Evolutionary conservation across 2,329 filamentous ascomycete genomes (phyloP), one percentile per base, ranked within the genome.

Genomic region (Dryadomyces quercus-mongolicae): DNA sequence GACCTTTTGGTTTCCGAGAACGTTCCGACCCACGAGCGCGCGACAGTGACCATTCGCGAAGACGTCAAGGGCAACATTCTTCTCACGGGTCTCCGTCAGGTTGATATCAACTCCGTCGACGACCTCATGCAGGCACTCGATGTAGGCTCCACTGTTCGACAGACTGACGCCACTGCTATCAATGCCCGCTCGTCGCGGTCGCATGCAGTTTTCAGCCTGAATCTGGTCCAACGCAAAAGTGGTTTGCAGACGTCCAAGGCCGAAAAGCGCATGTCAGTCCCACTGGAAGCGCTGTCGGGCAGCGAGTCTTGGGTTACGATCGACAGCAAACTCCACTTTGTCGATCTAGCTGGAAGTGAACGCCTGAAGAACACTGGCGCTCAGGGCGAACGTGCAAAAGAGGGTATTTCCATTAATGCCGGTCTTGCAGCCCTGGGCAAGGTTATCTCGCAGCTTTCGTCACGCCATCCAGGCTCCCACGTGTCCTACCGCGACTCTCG

Each of bases 401-500:
- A 98, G 69, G 93, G 93, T 62, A 98, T 98, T 57, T 95, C 92
- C 13, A 98, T 98, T 74, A 98, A 98, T 64, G 93, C 88, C 43
- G 93, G 93, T 56, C 80, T 98, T 57, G 93, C 93, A 51, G 92
- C 91, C 57, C 75, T 98, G 25, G 93, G 93, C 66, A 98, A 98
- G 69, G 93, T 98, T 68, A 98, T 98, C 64, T 95, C 93, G 38
- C 93, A 98, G 70, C 78, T 98, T 45, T 98, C 93, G 1, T 95
- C 91, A 18, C 86, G 91, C 56, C 84, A 90, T 60, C 74, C 86
- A 47, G 90, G 89, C 49, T 85, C 89, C 5, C 90, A 97, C 69
- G 91, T 98, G 55, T 98, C 93, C 2, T 98, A 98, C 67, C 88
- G 93, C 59, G 93, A 98, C 71, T 97, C 93, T n/a, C 91, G 90